phyloP scores from a whole-genome alignment of 805 yeast genomes.

The Schizosaccharomyces pombe region DNA sequence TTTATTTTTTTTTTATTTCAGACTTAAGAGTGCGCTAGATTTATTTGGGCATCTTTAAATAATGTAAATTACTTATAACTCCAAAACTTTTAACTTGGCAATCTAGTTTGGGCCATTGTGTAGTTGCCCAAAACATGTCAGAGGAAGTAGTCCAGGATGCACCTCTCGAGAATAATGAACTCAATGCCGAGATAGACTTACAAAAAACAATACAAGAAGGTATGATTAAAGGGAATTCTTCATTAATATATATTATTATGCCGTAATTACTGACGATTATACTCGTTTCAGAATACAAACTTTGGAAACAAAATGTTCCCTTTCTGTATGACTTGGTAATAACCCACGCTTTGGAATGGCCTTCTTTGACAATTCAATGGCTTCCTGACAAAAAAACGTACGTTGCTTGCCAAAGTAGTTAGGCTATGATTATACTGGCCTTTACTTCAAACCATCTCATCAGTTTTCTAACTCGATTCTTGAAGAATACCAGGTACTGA shows the following conservation, averaged over 20 bases:
- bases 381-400: slow-evolving; percentile 28
- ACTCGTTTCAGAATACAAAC: slow-evolving; percentile 21
- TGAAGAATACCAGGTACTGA: slow-evolving; percentile 10
- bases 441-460: background rate
- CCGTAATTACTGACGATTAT: background rate
- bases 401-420: background rate
- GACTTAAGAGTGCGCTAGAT: too few relatives aligned
- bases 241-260: too few relatives aligned
- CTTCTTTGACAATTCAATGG: slow-evolving; percentile 37
- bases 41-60: too few relatives aligned
- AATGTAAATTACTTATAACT: too few relatives aligned
- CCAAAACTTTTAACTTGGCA: too few relatives aligned
- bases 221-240: background rate
- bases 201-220: slow-evolving; percentile 1
- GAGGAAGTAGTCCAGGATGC: background rate
- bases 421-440: background rate
- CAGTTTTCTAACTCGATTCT: slow-evolving; percentile 4
- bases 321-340: slow-evolving; percentile 29
- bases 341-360: slow-evolving; percentile 38
- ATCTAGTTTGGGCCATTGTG: too few relatives aligned
- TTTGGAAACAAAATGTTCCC: slow-evolving; percentile 41
- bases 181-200: background rate
- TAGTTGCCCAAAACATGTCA: background rate
- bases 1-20: too few relatives aligned
- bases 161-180: background rate